Evolutionary conservation across 306 rosid genomes (phyloP).

Genomic region (Parietaria judaica): DNA sequence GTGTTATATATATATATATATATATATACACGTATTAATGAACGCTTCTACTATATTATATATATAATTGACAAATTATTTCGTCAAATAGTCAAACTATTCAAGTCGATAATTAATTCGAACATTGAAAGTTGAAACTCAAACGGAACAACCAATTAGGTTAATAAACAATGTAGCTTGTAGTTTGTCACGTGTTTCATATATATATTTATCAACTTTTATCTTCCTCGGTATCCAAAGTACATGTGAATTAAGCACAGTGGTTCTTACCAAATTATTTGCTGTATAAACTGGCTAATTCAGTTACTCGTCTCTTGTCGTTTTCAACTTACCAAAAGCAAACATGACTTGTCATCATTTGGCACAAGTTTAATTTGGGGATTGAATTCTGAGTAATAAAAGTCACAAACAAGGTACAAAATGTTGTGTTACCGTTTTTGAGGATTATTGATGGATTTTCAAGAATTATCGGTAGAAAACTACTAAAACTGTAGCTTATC

Average conservation of each 20-base stretch:
- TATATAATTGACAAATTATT: not conserved
- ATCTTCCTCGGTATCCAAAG: not conserved
- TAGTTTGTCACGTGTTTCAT: not conserved
- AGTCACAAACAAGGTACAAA: slow-evolving; percentile 1
- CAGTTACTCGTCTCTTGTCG: not conserved
- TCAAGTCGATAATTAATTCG: too few relatives aligned
- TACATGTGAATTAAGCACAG: not conserved
- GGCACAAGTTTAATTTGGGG: slow-evolving; percentile 5
- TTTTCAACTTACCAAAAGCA: not conserved
- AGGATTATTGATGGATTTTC: too few relatives aligned
- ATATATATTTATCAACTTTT: too few relatives aligned
- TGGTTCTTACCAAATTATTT: not conserved
- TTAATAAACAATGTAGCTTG: too few relatives aligned
- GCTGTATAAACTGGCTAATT: not conserved
- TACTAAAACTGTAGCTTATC: too few relatives aligned
- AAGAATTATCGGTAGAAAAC: too few relatives aligned
- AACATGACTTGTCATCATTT: not conserved
- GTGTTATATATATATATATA: too few relatives aligned
- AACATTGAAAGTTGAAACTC: not conserved
- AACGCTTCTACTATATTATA: too few relatives aligned
- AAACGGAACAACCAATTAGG: not conserved
- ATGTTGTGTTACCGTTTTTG: too few relatives aligned
- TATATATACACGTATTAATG: too few relatives aligned
- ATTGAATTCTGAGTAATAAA: not conserved
- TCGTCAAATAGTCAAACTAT: not conserved